phyloP scores from a whole-genome alignment of 2,329 filamentous ascomycete species.

The Amylocarpus encephaloides region DNA sequence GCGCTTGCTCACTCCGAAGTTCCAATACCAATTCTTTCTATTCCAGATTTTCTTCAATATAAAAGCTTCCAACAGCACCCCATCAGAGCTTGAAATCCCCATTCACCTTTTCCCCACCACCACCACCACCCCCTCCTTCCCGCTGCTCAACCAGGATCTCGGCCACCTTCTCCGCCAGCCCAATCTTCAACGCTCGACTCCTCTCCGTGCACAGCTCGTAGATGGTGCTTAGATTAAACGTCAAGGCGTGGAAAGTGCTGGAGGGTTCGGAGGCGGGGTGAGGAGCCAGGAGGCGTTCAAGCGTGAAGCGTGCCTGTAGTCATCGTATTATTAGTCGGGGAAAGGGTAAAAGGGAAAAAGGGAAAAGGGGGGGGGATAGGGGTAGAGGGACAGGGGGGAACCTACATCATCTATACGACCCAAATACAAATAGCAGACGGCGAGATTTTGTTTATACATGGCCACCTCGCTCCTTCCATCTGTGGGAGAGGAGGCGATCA shows the following conservation, averaged over 20 bases:
- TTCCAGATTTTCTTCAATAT: too few species aligned
- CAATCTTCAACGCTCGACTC: conserved; percentile 61
- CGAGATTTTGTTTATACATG: conserved; percentile 74
- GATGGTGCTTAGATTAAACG: conserved; percentile 86
- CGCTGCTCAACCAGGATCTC: conserved; percentile 16
- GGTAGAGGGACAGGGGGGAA: conserved; percentile 5
- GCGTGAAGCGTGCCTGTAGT: conserved; percentile 52
- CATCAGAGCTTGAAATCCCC: conserved; percentile 30
- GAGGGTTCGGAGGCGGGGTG: conserved; percentile 51
- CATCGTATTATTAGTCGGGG: neutral
- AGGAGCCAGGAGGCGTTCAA: conserved; percentile 44
- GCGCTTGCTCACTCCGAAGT: too few species aligned
- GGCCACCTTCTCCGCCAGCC: conserved; percentile 65
- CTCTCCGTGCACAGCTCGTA: conserved; percentile 87
- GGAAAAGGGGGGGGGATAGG: neutral
- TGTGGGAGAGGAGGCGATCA: conserved; percentile 35
- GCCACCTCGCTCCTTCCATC: conserved; percentile 43
- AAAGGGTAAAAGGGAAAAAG: neutral
- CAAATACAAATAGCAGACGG: conserved; percentile 77
- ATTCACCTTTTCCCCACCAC: conserved; percentile 30
- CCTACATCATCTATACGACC: conserved; percentile 66
- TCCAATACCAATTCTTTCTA: too few species aligned
- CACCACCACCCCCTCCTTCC: conserved; percentile 7
- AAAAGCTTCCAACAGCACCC: too few species aligned
- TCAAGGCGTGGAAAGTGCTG: conserved; percentile 66